Evolutionary conservation across 257 asterid species (phyloP), one percentile per base, ranked within the genome.

Genomic region (Phtheirospermum japonicum): DNA sequence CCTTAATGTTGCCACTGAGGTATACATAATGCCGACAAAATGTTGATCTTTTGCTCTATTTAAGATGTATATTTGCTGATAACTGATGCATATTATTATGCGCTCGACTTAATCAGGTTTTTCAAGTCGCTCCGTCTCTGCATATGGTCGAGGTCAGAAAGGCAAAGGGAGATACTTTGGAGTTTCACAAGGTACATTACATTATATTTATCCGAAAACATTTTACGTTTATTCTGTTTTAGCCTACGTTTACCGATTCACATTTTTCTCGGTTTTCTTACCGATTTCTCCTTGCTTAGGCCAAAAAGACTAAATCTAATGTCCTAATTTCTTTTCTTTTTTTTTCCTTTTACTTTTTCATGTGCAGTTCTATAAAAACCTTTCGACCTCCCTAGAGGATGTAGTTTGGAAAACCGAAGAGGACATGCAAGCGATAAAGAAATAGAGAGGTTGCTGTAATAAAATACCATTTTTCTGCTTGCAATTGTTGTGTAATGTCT

Each of bases 351-450:
- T n/a, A n/a, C n/a, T 23, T 23, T 23, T 14, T 23, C 32, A 1
- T 64, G n/a, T 61, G 83, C 90, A 90, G 96, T 87, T 90, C 75
- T 90, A 90, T 70, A 87, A 90, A 58, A 90, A 61, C 36, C 93
- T 90, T 16, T 90, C 96, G 1, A 85, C 91, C 59, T 23, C 85
- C 73, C 83, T 90, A 13, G 79, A 87, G 48, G 96, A 90, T 50
- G 96, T 90, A 4, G 97, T 90, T 64, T 87, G 97, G 97, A 85
- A 82, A 82, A 72, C 91, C 0, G 95, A 90, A 39, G 95, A 87
- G 40, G 86, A 84, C 61, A 70, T 65, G 76, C 83, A 77, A 59
- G 72, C 61, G 30, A 75, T 26, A 9, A 77, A 79, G 76, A 46
- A 46, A 4, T 86, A 84, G 79, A 65, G 39, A 7, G 9, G 9